Base-by-base conservation (phyloP, 2,329 filamentous ascomycete species). In the Alternaria ethzedia region DNA sequence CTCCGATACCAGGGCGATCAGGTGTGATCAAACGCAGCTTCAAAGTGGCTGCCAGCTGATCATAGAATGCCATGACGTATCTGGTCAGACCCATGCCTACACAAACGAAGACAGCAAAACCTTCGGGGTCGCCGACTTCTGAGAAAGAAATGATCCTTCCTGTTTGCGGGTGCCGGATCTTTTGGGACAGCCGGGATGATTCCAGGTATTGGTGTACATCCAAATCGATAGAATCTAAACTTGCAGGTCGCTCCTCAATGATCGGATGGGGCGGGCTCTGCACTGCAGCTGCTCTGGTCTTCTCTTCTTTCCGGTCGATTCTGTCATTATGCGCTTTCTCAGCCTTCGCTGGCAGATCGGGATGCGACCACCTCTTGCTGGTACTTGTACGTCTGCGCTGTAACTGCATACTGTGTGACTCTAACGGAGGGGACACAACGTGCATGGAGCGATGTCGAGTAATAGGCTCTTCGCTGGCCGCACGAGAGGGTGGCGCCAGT, bases 71-170 rank as follows among this genome's bases (percentile, higher is more conserved):
- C 64, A 93, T 97, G 63, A 99, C 92, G 77, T 96, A 99, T 80
- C 96, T 88, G 11, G 96, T 99, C 73, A 99, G 81, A 0, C 96
- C 96, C 96, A 99, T 99, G 20, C 96, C 96, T 3, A 99, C 94
- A 74, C 96, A 99, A 77, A 96, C 96, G 71, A 99, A 94, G 2
- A 99, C 93, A 3, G 94, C 95, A 69, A 91, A 95, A 2, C 96
- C 96, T 46, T 95, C 89, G 0, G 94, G 90, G 78, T 98, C 94
- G 13, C 96, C 96, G 3, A 99, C 96, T 79, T 99, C 96, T 0
- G 95, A 98, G 75, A 97, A 99, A 1, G 94, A 96, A 69, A 99
- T 97, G 4, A 91, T 86, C 15, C 96, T 89, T 1, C 94, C 94
- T 0, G 92, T 96, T 62, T 92, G 90, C 1, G 94, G 93, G 79